phyloP scores from a whole-genome alignment of 2,329 filamentous ascomycete genomes.

The Microsporum audouinii region DNA sequence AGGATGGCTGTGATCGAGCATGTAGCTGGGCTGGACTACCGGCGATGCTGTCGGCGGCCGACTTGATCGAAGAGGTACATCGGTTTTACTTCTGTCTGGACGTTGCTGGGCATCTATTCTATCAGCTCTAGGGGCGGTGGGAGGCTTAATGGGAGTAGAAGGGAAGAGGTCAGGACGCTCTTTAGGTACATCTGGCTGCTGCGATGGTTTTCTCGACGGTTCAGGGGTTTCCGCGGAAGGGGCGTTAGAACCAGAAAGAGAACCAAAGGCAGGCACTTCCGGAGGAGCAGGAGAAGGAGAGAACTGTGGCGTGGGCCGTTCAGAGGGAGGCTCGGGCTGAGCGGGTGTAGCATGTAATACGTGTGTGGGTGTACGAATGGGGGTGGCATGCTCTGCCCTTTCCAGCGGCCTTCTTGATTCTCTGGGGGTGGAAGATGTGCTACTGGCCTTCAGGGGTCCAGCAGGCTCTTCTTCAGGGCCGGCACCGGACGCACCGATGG shows the following conservation, averaged over 20 bases:
- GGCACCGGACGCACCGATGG: background rate
- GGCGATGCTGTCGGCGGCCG: slow-evolving; percentile 16
- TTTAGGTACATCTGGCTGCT: background rate
- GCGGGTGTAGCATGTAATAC: slow-evolving; percentile 16
- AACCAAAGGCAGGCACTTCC: slow-evolving; percentile 35
- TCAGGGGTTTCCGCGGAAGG: background rate
- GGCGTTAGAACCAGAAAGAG: slow-evolving; percentile 7
- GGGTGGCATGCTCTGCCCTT: background rate
- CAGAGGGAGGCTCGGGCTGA: slow-evolving; percentile 16
- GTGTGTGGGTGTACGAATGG: slow-evolving; percentile 15
- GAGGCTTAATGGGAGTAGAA: slow-evolving; percentile 21
- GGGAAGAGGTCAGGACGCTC: slow-evolving; percentile 1
- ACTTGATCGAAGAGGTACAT: slow-evolving; percentile 18
- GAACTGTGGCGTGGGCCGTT: slow-evolving; percentile 13
- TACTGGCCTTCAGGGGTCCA: background rate
- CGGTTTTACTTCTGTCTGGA: slow-evolving; percentile 21
- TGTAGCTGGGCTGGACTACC: slow-evolving; percentile 14
- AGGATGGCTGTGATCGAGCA: slow-evolving; percentile 16
- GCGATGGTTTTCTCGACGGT: background rate
- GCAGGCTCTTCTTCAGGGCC: background rate
- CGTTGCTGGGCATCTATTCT: slow-evolving; percentile 21
- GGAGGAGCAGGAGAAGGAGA: slow-evolving; percentile 25
- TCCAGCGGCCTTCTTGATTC: slow-evolving; percentile 6
- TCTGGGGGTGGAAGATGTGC: background rate
- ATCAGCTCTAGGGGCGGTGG: slow-evolving; percentile 36